Conservation (phyloP, 2,329 filamentous ascomycete genomes). For the Aspergillus pseudonomiae region DNA sequence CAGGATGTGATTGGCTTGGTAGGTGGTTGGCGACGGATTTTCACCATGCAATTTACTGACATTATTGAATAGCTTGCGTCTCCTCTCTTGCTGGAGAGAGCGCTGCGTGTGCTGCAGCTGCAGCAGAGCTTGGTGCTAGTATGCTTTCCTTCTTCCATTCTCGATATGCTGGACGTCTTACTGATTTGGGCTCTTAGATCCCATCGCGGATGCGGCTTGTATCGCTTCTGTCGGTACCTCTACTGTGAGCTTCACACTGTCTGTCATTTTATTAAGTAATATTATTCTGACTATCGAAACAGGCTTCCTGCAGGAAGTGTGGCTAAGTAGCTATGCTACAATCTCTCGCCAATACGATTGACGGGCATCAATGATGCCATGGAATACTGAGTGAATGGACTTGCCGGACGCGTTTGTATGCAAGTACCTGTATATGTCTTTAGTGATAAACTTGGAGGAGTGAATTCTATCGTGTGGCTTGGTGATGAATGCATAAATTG, state of each 20-base stretch:
- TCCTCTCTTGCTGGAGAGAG: background rate
- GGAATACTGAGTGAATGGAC: no score
- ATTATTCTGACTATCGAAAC: background rate
- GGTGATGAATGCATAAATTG: background rate
- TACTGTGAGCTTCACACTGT: background rate
- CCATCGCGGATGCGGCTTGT: background rate
- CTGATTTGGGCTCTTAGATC: background rate
- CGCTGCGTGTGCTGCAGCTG: background rate
- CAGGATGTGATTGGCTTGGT: background rate
- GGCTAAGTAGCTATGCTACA: background rate
- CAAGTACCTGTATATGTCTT: background rate
- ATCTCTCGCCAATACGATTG: background rate
- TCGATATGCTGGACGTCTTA: background rate
- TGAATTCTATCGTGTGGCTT: background rate
- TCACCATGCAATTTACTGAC: background rate
- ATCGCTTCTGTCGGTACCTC: background rate
- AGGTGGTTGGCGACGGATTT: background rate
- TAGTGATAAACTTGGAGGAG: background rate
- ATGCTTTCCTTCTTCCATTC: background rate
- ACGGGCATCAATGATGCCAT: no score
- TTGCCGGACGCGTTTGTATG: background rate
- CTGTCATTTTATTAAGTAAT: background rate
- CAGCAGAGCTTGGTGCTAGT: background rate
- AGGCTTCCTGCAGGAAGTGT: background rate
- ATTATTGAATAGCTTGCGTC: background rate